These are phyloP conservation scores for Lolium perenne DNA, from an alignment of 176 grass and related monocot species.

Conservation along the genomic window DNA sequence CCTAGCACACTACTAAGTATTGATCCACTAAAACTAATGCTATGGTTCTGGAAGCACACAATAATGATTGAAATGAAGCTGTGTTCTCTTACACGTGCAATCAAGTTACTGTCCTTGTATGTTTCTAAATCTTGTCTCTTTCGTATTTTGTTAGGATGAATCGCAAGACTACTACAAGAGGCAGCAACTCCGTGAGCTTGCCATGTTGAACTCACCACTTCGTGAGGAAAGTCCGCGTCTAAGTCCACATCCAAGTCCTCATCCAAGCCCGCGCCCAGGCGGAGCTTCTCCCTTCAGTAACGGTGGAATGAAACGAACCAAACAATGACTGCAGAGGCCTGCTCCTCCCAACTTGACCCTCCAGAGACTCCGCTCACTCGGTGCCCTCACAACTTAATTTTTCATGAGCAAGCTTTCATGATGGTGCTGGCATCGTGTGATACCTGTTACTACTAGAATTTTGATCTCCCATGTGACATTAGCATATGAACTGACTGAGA, in stretches of 20 bases:
- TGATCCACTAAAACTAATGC: background rate
- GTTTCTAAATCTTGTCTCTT: constrained; percentile 4
- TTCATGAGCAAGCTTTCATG: constrained; percentile 63
- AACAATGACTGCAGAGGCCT: constrained; percentile 56
- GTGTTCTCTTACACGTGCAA: too few relatives aligned
- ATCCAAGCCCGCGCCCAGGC: constrained; percentile 48
- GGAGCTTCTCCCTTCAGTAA: constrained; percentile 66
- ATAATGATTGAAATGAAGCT: constrained; percentile 3
- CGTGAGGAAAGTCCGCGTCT: constrained; percentile 56
- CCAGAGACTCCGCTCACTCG: constrained; percentile 31
- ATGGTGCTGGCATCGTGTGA: constrained; percentile 43
- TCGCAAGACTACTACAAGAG: constrained; percentile 74
- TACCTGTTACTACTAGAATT: constrained; percentile 59
- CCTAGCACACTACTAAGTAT: background rate
- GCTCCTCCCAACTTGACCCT: constrained; percentile 46
- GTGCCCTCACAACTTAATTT: constrained; percentile 63
- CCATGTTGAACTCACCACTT: constrained; percentile 65
- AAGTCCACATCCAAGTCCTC: constrained; percentile 53
- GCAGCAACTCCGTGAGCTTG: constrained; percentile 73
- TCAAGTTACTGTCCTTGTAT: background rate
- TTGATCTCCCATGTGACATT: constrained; percentile 65
- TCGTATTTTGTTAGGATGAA: constrained; percentile 53
- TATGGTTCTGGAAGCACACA: background rate
- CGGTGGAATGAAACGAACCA: constrained; percentile 68
- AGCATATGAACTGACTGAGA: constrained; percentile 54